Evolutionary conservation across 768 basidiomycete genomes (phyloP).

Genomic region (Tubosaeta sp.): DNA sequence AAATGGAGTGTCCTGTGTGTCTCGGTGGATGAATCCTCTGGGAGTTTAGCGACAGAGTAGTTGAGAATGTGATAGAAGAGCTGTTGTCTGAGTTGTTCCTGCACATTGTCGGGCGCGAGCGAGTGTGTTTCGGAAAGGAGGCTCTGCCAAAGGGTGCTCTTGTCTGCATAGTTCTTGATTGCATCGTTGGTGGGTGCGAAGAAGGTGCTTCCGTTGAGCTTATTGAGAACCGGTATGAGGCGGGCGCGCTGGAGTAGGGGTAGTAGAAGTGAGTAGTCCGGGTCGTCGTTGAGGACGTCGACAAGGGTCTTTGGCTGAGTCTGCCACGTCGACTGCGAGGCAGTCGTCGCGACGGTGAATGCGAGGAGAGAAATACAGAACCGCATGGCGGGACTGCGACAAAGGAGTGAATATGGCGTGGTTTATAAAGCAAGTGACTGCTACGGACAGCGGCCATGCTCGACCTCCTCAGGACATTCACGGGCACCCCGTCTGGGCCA

Average conservation of each 20-base stretch:
- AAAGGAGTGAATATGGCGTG: not conserved
- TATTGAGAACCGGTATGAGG: conserved; percentile 89
- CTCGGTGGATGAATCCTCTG: conserved; percentile 36
- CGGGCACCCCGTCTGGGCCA: conserved; percentile 49
- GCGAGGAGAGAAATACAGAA: conserved; percentile 33
- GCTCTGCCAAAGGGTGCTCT: conserved; percentile 30
- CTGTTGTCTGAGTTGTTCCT: conserved; percentile 81
- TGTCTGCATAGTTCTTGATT: conserved; percentile 46
- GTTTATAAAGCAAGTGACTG: conserved; percentile 10
- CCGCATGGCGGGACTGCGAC: conserved; percentile 24
- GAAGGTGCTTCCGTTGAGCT: conserved; percentile 74
- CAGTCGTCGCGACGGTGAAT: conserved; percentile 24
- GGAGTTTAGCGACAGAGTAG: conserved; percentile 52
- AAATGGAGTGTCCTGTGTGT: conserved; percentile 64
- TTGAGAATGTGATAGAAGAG: conserved; percentile 94
- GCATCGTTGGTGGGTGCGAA: conserved; percentile 98
- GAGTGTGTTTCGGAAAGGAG: conserved; percentile 27
- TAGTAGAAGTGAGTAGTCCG: conserved; percentile 75
- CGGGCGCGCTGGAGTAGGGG: conserved; percentile 75
- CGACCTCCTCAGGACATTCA: conserved; percentile 41
- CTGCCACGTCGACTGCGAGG: conserved; percentile 24
- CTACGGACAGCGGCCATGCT: conserved; percentile 36
- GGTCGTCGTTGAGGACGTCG: conserved; percentile 69
- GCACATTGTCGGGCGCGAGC: conserved; percentile 68
- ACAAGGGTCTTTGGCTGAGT: conserved; percentile 58